Percentiles rank a stretch among this genome's conserved stretches.
These are phyloP conservation scores for Naganishia antarctica DNA, from an alignment of 768 basidiomycete genomes.

Conservation along the genomic window DNA sequence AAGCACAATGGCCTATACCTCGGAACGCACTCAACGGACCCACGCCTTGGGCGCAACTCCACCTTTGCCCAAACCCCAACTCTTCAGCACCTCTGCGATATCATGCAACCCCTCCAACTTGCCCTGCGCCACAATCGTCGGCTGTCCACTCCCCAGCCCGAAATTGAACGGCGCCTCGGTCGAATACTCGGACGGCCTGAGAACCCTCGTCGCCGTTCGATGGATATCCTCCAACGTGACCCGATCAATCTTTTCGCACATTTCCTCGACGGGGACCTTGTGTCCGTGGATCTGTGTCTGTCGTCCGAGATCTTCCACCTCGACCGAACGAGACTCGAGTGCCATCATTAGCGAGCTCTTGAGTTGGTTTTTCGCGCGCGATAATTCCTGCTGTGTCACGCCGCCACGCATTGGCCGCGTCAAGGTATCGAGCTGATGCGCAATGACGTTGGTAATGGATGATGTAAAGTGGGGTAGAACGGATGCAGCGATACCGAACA, in stretches of 20 bases:
- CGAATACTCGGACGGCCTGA: slow-evolving; percentile 49
- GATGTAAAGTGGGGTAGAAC: slow-evolving; percentile 62
- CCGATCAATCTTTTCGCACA: slow-evolving; percentile 77
- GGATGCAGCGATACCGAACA: slow-evolving; percentile 85
- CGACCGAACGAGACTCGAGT: slow-evolving; percentile 64
- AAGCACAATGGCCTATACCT: too few species aligned
- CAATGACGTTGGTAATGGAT: slow-evolving; percentile 75
- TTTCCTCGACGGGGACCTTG: slow-evolving; percentile 80
- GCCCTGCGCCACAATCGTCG: slow-evolving; percentile 80
- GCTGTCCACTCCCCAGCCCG: slow-evolving; percentile 54
- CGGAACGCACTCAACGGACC: neutral
- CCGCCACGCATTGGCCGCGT: slow-evolving; percentile 54
- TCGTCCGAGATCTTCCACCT: slow-evolving; percentile 67
- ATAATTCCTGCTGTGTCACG: slow-evolving; percentile 59
- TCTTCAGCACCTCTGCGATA: slow-evolving; percentile 38
- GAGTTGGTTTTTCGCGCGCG: slow-evolving; percentile 89
- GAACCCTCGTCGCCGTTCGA: slow-evolving; percentile 69
- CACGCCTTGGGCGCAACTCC: slow-evolving; percentile 23
- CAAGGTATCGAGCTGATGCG: slow-evolving; percentile 78
- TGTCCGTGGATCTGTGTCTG: slow-evolving; percentile 84
- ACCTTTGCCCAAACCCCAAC: slow-evolving; percentile 42
- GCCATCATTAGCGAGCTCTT: slow-evolving; percentile 92
- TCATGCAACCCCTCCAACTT: slow-evolving; percentile 61
- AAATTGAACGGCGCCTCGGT: slow-evolving; percentile 35
- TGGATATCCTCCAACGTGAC: slow-evolving; percentile 65